Percentiles rank a stretch among this genome's conserved stretches.
Evolutionary conservation across 2,329 filamentous ascomycete species (phyloP).

Genomic region (Fusarium agapanthi): DNA sequence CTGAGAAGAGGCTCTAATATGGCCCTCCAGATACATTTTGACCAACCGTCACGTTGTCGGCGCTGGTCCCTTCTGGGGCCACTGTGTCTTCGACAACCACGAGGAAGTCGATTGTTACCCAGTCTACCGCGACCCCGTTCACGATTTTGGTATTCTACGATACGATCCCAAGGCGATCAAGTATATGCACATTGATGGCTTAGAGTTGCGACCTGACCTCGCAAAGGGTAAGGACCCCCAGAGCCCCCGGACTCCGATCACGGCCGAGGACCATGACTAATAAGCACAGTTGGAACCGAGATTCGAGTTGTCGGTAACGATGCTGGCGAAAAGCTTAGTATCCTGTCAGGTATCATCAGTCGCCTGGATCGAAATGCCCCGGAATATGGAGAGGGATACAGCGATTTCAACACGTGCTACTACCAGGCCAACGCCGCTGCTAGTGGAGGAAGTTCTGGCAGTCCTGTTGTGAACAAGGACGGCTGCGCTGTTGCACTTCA

Average conservation of each 20-base stretch:
- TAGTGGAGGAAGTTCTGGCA: slow-evolving; percentile 96
- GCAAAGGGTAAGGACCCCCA: slow-evolving; percentile 65
- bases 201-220: slow-evolving; percentile 84
- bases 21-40: slow-evolving; percentile 70
- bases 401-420: slow-evolving; percentile 96
- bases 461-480: slow-evolving; percentile 95
- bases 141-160: slow-evolving; percentile 96
- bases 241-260: background rate
- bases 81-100: slow-evolving; percentile 98
- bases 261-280: slow-evolving; percentile 22
- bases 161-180: slow-evolving; percentile 97
- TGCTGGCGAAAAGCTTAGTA: slow-evolving; percentile 97
- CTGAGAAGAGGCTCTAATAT: background rate
- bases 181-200: slow-evolving; percentile 89
- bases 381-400: slow-evolving; percentile 97
- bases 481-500: slow-evolving; percentile 92
- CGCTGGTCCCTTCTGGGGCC: slow-evolving; percentile 95
- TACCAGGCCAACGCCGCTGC: slow-evolving; percentile 98
- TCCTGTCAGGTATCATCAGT: slow-evolving; percentile 96
- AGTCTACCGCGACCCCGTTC: slow-evolving; percentile 96
- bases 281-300: slow-evolving; percentile 77
- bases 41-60: slow-evolving; percentile 95
- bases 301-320: slow-evolving; percentile 98
- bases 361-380: slow-evolving; percentile 95
- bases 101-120: slow-evolving; percentile 96